Percentiles rank a stretch among this genome's conserved stretches.
Evolutionary conservation across 148 eudicot genomes (phyloP).

Genomic region (Rhododendron kiyosumense): DNA sequence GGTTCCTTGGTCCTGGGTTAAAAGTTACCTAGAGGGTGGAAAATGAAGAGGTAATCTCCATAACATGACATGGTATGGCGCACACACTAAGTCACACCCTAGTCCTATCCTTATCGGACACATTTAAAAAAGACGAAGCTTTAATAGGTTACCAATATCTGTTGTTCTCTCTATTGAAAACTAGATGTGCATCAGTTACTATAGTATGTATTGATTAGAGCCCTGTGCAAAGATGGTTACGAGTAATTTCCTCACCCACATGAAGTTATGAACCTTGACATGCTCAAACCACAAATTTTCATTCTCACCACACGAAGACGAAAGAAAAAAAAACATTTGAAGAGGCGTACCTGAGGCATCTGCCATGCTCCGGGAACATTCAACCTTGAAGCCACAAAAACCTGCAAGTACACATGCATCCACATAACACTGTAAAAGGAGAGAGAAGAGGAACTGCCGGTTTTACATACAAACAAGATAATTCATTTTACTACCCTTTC

Average conservation of each 20-base stretch:
- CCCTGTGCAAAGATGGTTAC: not conserved
- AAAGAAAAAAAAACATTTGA: not conserved
- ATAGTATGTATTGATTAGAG: not conserved
- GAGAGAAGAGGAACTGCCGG: not conserved
- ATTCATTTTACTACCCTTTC: not conserved
- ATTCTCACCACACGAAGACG: not conserved
- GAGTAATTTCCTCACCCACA: not conserved
- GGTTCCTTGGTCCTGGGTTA: not conserved
- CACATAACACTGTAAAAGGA: not conserved
- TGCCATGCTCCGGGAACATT: slow-evolving; percentile 99
- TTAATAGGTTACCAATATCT: not conserved
- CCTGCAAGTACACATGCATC: slow-evolving; percentile 33
- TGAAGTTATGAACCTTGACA: not conserved
- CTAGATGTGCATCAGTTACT: not conserved
- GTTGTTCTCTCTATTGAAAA: not conserved
- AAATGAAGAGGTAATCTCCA: not conserved
- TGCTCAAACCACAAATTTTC: not conserved
- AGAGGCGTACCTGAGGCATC: slow-evolving; percentile 79
- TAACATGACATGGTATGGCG: not conserved
- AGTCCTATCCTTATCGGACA: not conserved
- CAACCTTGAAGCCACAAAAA: slow-evolving; percentile 95
- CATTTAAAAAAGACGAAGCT: not conserved
- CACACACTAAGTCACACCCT: not conserved
- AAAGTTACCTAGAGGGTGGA: not conserved
- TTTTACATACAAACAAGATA: not conserved